Evolutionary conservation across 768 basidiomycete species (phyloP), one percentile per base, ranked within the genome.

Genomic region (Tulasnella sp.): DNA sequence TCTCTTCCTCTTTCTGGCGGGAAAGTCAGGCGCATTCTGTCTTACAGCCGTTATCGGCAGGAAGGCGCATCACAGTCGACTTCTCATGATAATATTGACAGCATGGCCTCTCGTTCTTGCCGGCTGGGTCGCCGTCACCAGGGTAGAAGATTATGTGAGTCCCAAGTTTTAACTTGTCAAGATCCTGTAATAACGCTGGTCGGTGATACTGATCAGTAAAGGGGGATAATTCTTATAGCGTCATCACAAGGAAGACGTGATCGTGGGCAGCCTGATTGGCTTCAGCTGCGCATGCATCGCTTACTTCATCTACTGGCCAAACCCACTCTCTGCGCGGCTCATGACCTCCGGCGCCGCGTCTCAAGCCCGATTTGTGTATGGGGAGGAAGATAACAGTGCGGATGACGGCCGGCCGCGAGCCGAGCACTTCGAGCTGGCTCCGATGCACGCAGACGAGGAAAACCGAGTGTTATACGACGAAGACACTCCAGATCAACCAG

Each of bases 241-340:
- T 64, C 83, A 85, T 66, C 81, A 83, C 68, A 80, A 78, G 67
- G 83, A 83, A 68, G 84, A 85, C 65, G 78, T 84, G 12, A 76
- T 84, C 55, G 79, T 78, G 8, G 84, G 84, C 24, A 76, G 78
- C 60, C 62, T 78, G 22, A 78, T 85, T 49, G 84, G 84, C 31
- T 72, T 76, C 5, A 29, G 76, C 29, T 77, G 74, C 15, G 77
- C 79, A 12, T 67, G 70, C 9, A 66, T 77, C 56, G 75, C 74
- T 64, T 84, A 82, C 67, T 72, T 77, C 59, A 74, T 80, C 34
- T 85, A 82, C 68, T 85, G 82, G 81, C 81, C 80, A 45, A 82
- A 70, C 60, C 83, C 83, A 1, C 80, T 84, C 66, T 70, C 73
- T 44, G 62, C 62, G n/a, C 63, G 55, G 38, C 15, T 51, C 25